These are phyloP conservation scores for Pogostemon cablin DNA, from an alignment of 257 asterid species.

Conservation along the genomic window DNA sequence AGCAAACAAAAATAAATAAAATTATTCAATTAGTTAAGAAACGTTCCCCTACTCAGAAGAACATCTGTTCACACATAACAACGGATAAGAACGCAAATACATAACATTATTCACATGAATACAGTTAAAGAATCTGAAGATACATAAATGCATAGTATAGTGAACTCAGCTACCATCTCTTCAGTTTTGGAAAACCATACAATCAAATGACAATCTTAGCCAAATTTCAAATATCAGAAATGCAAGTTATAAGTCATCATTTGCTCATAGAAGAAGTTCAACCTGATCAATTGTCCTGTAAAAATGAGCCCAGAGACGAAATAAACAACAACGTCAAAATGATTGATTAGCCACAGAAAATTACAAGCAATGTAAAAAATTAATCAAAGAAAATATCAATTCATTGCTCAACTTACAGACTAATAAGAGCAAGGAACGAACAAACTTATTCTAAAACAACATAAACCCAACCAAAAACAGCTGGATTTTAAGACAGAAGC, in stretches of 20 bases:
- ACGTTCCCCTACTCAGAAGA: background rate
- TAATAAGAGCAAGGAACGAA: background rate
- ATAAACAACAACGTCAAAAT: background rate
- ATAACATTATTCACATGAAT: slow-evolving; percentile 3
- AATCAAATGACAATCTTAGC: slow-evolving; percentile 12
- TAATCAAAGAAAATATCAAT: background rate
- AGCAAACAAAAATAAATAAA: background rate
- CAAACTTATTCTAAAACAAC: slow-evolving; percentile 20
- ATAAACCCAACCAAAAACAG: slow-evolving; percentile 30
- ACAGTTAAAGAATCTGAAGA: slow-evolving; percentile 4
- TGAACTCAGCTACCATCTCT: background rate
- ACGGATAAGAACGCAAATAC: slow-evolving; percentile 20
- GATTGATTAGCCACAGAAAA: slow-evolving; percentile 8
- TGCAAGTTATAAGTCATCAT: slow-evolving; percentile 15
- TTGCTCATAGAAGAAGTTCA: slow-evolving; percentile 13
- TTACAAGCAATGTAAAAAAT: slow-evolving; percentile 9
- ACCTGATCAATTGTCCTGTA: slow-evolving; percentile 10
- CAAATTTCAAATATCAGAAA: slow-evolving; percentile 11
- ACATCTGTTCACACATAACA: background rate
- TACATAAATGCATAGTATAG: slow-evolving; percentile 15
- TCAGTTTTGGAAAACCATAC: slow-evolving; percentile 10
- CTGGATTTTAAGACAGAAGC: slow-evolving; percentile 20
- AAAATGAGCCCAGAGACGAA: slow-evolving; percentile 1
- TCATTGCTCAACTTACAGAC: slow-evolving; percentile 16
- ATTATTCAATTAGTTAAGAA: slow-evolving; percentile 9